A percentile compares a stretch with the other conserved stretches of the same genome.
Conservation (phyloP, 2,329 filamentous ascomycete genomes). For the Paecilomyces sp. region DNA sequence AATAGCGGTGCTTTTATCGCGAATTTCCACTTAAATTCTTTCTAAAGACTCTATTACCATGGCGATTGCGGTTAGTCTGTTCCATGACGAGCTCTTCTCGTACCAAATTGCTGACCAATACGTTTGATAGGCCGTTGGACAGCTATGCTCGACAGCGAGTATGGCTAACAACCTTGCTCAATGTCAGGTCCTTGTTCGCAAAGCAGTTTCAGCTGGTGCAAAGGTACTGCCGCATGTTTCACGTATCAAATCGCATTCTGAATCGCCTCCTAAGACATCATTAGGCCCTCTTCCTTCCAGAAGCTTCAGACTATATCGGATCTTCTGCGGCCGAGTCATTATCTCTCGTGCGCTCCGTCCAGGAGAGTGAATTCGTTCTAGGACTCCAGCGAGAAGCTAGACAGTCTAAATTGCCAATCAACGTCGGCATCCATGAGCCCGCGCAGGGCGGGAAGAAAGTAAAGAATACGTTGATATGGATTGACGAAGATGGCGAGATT, state of each 20-base stretch:
- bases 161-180: conserved; percentile 73
- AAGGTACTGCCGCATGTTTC: conserved; percentile 47
- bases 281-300: conserved; percentile 79
- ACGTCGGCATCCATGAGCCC: conserved; percentile 82
- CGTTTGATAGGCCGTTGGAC: conserved; percentile 65
- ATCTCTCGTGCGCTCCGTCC: conserved; percentile 60
- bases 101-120: conserved; percentile 7
- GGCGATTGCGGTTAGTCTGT: conserved; percentile 10
- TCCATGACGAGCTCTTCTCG: background rate
- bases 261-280: conserved; percentile 2
- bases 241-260: background rate
- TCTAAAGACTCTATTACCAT: background rate
- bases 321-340: conserved; percentile 60
- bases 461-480: conserved; percentile 62
- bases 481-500: conserved; percentile 53
- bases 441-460: conserved; percentile 46
- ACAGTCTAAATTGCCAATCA: conserved; percentile 60
- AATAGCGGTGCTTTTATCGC: background rate
- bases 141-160: conserved; percentile 77
- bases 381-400: conserved; percentile 66
- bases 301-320: conserved; percentile 85
- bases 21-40: background rate
- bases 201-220: conserved; percentile 68
- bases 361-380: conserved; percentile 63
- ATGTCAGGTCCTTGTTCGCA: conserved; percentile 64